Base-by-base conservation (phyloP, 495 filamentous ascomycete genomes). In the Penicillium dipodomyicola region DNA sequence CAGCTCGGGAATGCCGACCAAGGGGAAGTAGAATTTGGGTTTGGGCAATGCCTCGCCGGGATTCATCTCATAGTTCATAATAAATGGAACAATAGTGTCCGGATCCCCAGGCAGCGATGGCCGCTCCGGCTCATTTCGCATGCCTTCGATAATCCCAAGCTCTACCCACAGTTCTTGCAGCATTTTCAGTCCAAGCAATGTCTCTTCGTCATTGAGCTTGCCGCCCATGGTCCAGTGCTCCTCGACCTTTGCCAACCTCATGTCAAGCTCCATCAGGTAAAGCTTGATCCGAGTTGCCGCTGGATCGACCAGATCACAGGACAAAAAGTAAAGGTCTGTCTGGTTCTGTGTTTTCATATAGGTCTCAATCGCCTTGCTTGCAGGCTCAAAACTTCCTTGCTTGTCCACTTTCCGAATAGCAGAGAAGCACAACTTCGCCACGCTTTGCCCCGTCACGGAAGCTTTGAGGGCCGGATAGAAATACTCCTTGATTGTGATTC, bases 21-120 rank as follows among this genome's bases (percentile, higher is more conserved):
- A 15, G 22, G 46, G 46, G 46, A 57, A 41, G 22, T 57, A 57
- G 1, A 52, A 42, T n/a, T 57, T 57, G 9, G 54, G 54, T 9
- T 22, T 30, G 2, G 54, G 54, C 5, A 25, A 25, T 10, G 5
- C 5, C 14, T 39, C 33, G 11, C 48, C 20, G n/a, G 48, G 48
- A 14, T 39, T 50, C 32, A 50, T 37, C 22, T 50, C 48, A 1
- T 50, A 50, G 11, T 50, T 50, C 48, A 50, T 50, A 12, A 37
- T 39, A 12, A 37, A 37, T n/a, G 48, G 48, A 11, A 42, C 35
- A 23, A 44, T n/a, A 0, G 46, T 45, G 17, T 45, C 25, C 5
- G 51, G 42, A 39, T 50, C 37, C 3, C 42, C 57, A 17, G 17
- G 27, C 10, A 20, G 27, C 27, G 40, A 49, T n/a, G 33, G 44